phyloP scores from a whole-genome alignment of 208 protist genomes.

The Angomonas ambiguus region DNA sequence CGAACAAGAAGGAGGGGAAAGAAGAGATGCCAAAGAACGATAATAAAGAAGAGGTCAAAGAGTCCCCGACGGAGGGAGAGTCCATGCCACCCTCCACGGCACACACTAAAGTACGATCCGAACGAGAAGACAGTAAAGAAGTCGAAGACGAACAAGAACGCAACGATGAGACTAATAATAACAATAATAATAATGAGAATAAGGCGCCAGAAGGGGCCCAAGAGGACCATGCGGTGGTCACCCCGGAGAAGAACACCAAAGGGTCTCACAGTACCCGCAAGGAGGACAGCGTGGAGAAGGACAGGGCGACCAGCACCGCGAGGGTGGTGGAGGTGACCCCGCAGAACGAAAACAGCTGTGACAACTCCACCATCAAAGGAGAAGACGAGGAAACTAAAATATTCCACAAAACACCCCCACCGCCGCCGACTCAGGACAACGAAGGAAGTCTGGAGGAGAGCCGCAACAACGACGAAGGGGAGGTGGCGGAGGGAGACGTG shows the following conservation, averaged over 20 bases:
- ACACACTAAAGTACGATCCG: background rate
- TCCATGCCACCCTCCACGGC: background rate
- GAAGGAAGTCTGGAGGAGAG: background rate
- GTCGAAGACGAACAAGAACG: background rate
- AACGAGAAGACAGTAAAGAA: background rate
- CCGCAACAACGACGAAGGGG: background rate
- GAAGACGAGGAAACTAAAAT: slow-evolving; percentile 10
- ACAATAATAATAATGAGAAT: background rate
- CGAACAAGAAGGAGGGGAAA: background rate
- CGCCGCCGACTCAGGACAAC: slow-evolving; percentile 3
- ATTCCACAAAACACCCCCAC: slow-evolving; percentile 7
- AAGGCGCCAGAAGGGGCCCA: background rate
- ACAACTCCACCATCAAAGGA: background rate
- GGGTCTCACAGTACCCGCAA: background rate
- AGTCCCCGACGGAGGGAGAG: background rate
- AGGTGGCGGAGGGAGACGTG: background rate
- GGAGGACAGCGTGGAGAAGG: background rate
- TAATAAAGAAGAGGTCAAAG: no score
- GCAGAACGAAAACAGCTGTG: background rate
- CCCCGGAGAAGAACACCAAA: background rate
- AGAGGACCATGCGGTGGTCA: background rate
- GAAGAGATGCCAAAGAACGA: background rate
- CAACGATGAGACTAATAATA: no score
- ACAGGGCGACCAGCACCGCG: slow-evolving; percentile 16
- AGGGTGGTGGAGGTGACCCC: slow-evolving; percentile 10